Conservation (phyloP, 495 filamentous ascomycete species). For the Recurvomyces mirabilis region DNA sequence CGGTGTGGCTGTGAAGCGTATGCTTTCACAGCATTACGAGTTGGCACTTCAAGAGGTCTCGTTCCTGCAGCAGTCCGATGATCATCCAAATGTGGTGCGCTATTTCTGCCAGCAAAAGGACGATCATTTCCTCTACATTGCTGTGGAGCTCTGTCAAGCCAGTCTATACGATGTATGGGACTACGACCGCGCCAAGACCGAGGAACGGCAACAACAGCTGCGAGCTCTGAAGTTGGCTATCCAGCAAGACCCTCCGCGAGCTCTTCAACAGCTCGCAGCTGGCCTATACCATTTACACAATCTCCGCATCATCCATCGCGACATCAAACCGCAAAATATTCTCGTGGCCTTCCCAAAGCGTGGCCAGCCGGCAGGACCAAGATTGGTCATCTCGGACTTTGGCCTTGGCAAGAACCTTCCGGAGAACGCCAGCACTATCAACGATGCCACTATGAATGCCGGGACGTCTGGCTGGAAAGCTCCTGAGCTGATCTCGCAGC, state of each 20-base stretch:
- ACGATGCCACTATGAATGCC: constrained; percentile 84
- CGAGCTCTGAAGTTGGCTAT: constrained; percentile 41
- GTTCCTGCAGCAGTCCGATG: constrained; percentile 81
- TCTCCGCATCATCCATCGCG: constrained; percentile 89
- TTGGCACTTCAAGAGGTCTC: constrained; percentile 91
- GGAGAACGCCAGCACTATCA: constrained; percentile 85
- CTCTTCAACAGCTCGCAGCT: constrained; percentile 74
- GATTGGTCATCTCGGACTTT: constrained; percentile 91
- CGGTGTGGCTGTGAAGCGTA: constrained; percentile 90
- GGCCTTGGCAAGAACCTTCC: constrained; percentile 98
- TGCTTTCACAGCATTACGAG: constrained; percentile 89
- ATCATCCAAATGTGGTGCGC: constrained; percentile 91
- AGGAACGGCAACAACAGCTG: constrained; percentile 15
- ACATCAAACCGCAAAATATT: constrained; percentile 96
- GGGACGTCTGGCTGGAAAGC: constrained; percentile 95
- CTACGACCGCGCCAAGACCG: constrained; percentile 16
- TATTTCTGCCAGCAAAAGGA: constrained; percentile 87
- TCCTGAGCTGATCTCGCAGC: constrained; percentile 68
- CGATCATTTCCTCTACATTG: constrained; percentile 89
- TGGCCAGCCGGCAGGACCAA: constrained; percentile 41
- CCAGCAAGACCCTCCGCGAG: constrained; percentile 47
- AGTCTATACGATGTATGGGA: constrained; percentile 61
- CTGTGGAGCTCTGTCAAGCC: constrained; percentile 86
- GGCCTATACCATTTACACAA: constrained; percentile 83
- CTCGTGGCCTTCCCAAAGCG: constrained; percentile 53